Conservation (phyloP, 106 monocot species). For the Platanthera zijinensis region DNA sequence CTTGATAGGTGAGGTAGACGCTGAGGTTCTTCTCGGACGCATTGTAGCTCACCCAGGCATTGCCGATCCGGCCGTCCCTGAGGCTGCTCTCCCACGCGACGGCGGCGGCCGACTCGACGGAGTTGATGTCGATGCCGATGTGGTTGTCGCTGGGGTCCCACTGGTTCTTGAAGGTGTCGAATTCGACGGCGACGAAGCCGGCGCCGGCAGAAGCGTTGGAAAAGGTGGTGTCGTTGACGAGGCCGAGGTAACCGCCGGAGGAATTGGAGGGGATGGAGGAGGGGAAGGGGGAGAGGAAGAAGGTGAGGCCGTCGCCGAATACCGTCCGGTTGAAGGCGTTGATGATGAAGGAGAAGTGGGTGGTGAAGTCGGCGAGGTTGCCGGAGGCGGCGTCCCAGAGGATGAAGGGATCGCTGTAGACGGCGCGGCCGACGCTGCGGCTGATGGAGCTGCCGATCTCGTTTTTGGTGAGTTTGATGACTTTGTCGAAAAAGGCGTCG, state of each 20-base stretch:
- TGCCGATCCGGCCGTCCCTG: background rate
- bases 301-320: constrained; percentile 55
- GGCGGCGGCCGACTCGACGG: constrained; percentile 10
- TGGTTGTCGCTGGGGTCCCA: constrained; percentile 43
- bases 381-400: constrained; percentile 30
- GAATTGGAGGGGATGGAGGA: constrained; percentile 14
- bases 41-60: constrained; percentile 33
- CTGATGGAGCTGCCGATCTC: constrained; percentile 1
- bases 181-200: constrained; percentile 43
- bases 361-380: constrained; percentile 29
- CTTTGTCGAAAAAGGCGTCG: constrained; percentile 20
- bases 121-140: constrained; percentile 45
- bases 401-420: constrained; percentile 22
- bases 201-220: background rate
- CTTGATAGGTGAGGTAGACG: constrained; percentile 31
- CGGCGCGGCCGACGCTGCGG: constrained; percentile 23
- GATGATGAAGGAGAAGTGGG: constrained; percentile 64
- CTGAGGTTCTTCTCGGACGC: constrained; percentile 16
- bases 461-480: constrained; percentile 17
- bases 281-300: constrained; percentile 42
- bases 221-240: constrained; percentile 12
- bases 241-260: constrained; percentile 30
- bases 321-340: background rate
- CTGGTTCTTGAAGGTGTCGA: constrained; percentile 32
- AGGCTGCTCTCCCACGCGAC: constrained; percentile 11